Evolutionary conservation across 2,329 filamentous ascomycete species (phyloP).

Genomic region (Parastagonospora nodorum): DNA sequence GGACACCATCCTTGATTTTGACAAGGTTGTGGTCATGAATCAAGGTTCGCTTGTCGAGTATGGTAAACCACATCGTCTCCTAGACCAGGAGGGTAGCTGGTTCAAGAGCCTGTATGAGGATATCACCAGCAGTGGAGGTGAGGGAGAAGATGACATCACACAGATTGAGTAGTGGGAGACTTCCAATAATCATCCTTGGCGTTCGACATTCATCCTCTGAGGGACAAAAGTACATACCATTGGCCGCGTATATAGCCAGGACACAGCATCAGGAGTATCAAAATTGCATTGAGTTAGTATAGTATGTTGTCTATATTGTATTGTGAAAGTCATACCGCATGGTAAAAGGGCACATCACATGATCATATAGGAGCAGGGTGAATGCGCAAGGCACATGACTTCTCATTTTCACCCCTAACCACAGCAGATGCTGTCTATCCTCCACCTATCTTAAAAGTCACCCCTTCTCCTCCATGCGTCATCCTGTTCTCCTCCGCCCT

Average conservation of each 20-base stretch:
- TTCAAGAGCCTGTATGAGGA: constrained; percentile 41
- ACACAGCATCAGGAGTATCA: no score
- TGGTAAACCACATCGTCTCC: constrained; percentile 33
- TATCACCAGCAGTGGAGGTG: not conserved
- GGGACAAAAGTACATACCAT: not conserved
- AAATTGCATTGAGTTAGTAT: no score
- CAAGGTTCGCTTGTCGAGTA: constrained; percentile 55
- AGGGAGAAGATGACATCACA: constrained; percentile 2
- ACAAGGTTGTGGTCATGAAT: constrained; percentile 59
- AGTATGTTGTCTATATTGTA: no score
- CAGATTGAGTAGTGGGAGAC: not conserved
- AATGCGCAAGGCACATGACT: no score
- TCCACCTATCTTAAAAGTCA: not conserved
- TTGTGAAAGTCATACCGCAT: no score
- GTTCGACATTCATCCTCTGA: no score
- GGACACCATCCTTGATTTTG: constrained; percentile 61
- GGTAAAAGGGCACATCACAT: no score
- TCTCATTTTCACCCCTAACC: no score
- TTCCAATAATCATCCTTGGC: no score
- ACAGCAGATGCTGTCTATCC: not conserved
- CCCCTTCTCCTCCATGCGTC: not conserved
- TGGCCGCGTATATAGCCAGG: no score
- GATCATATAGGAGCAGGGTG: no score
- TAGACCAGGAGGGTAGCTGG: constrained; percentile 37
- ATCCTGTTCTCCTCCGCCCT: not conserved